Evolutionary conservation across 495 filamentous ascomycete genomes (phyloP).

Genomic region (Mycothermus thermophilus): DNA sequence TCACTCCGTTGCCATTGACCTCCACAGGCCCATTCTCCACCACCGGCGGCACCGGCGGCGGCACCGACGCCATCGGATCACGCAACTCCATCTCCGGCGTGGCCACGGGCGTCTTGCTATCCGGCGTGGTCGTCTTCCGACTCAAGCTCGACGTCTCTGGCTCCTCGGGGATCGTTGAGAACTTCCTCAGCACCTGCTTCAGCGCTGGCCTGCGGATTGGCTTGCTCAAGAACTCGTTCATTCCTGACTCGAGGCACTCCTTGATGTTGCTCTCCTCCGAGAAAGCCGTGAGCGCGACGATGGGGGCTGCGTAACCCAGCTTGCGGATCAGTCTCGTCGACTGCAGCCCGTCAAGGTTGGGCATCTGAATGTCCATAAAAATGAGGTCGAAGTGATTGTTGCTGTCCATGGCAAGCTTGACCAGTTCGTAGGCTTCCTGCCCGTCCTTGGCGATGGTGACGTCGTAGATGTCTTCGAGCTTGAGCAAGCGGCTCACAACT

Average conservation of each 20-base stretch:
- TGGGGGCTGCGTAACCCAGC: conserved; percentile 77
- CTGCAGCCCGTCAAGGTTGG: conserved; percentile 78
- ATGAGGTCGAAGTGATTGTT: conserved; percentile 65
- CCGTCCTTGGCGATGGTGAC: conserved; percentile 75
- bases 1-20: no score
- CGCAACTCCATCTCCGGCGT: conserved; percentile 6
- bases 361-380: conserved; percentile 96
- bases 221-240: conserved; percentile 63
- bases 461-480: conserved; percentile 47
- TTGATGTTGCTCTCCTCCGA: conserved; percentile 80
- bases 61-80: conserved; percentile 7
- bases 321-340: conserved; percentile 76
- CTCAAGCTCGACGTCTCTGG: conserved; percentile 27
- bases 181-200: conserved; percentile 67
- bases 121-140: conserved; percentile 18
- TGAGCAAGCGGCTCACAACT: conserved; percentile 53
- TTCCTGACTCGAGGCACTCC: conserved; percentile 64
- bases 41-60: no score
- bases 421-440: conserved; percentile 74
- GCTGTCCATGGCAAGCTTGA: conserved; percentile 67
- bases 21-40: no score
- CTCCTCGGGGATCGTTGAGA: conserved; percentile 43
- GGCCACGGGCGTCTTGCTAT: conserved; percentile 13
- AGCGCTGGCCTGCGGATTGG: conserved; percentile 72
- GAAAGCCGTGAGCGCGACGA: conserved; percentile 84